Base-by-base conservation (phyloP, 352 stramenopile species). In the Globisporangium emineosum region DNA sequence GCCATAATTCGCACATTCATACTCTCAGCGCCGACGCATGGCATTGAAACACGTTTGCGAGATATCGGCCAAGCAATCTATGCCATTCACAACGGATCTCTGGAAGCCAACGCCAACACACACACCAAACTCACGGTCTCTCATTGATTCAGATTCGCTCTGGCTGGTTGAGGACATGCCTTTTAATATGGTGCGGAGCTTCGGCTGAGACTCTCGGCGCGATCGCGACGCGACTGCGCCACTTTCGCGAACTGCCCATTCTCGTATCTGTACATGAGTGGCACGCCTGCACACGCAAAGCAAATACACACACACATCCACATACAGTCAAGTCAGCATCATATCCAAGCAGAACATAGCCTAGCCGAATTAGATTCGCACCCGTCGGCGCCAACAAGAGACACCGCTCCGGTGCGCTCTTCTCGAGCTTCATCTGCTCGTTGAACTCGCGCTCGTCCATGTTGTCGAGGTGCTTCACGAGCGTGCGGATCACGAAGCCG, bases 381-480 rank as follows among this genome's bases (percentile, higher is more conserved):
- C 84, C 85, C 29, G 85, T 94, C 0, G 86, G 83, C 23, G 86
- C 86, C 5, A 94, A 69, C 53, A 94, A 61, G 52, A 89, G 67
- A 67, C 86, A 94, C 27, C 81, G 78, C 57, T 89, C 83, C 4
- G 86, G 86, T 5, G 83, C 79, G 60, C 78, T 79, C 65, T 94
- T 94, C 67, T 94, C 86, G 51, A 94, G 68, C 69, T 86, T 84
- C 86, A 94, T 94, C 65, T 94, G 86, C 35, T 83, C 79, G 47
- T 84, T 88, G 63, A 91, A 94, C 54, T 81, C 77, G 21, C 79
- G 62, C 19, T 89, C 80, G 62, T 87, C 78, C 81, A 94, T 92
- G 61, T 73, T 72, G 71, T 94, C 86, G 32, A 94, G 68, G 64
- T 91, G 69, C 69, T 94, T 94, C 65, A 94, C 89, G 70, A 94